Percentiles rank a stretch among this genome's conserved stretches.
These are phyloP conservation scores for Pseudogymnoascus sp. DNA, from an alignment of 2,329 filamentous ascomycete genomes.

Conservation along the genomic window DNA sequence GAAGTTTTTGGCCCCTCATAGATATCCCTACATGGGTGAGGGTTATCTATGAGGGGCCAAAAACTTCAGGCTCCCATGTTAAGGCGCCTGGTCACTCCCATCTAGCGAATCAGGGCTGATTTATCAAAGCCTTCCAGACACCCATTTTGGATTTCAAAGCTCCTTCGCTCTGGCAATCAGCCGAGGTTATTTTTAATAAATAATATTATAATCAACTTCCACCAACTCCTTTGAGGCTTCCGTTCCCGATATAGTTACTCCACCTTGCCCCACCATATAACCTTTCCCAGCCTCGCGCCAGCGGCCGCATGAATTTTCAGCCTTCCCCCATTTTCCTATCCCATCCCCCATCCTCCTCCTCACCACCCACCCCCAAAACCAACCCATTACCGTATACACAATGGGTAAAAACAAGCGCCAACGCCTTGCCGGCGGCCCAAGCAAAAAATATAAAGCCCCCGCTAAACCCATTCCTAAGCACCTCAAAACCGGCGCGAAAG, in stretches of 20 bases:
- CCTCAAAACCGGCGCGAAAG: not conserved
- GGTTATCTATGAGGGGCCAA: too few species aligned
- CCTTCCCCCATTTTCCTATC: constrained; percentile 4
- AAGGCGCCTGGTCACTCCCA: not conserved
- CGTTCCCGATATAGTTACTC: not conserved
- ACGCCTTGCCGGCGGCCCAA: constrained; percentile 13
- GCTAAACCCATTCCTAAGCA: constrained; percentile 13
- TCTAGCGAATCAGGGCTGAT: not conserved
- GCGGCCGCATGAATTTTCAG: constrained; percentile 6
- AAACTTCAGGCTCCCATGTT: too few species aligned
- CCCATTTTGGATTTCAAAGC: not conserved
- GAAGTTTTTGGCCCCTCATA: not conserved
- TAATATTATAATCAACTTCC: not conserved
- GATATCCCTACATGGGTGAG: too few species aligned
- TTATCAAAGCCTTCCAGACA: not conserved
- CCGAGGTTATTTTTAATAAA: not conserved
- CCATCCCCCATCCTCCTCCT: not conserved
- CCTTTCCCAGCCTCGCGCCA: constrained; percentile 1
- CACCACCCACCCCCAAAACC: not conserved
- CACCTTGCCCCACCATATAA: not conserved
- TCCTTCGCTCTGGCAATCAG: not conserved
- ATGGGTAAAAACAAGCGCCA: constrained; percentile 24
- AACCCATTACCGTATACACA: not conserved
- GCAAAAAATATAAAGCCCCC: constrained; percentile 13
- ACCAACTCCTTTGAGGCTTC: not conserved